Conservation (phyloP, 257 asterid species). For the Rehmannia glutinosa region DNA sequence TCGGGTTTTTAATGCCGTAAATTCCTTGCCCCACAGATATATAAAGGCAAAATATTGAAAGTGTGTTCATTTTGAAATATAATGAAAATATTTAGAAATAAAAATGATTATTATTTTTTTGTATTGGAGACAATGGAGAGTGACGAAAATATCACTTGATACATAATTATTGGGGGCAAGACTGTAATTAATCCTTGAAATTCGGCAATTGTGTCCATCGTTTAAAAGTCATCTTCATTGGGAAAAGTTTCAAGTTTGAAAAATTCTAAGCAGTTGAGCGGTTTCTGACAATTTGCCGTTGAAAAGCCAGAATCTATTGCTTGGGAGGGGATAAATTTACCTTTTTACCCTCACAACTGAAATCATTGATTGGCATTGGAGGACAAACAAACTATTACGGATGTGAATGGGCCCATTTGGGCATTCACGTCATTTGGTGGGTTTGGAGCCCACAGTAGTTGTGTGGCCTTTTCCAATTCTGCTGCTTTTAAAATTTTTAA, state of each 20-base stretch:
- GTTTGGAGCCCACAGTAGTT: constrained; percentile 53
- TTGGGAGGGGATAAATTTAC: constrained; percentile 10
- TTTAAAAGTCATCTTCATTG: constrained; percentile 2
- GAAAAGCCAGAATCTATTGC: constrained; percentile 16
- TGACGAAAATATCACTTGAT: no score
- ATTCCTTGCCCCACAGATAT: no score
- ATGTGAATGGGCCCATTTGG: constrained; percentile 30
- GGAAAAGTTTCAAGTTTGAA: constrained; percentile 30
- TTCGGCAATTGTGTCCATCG: neutral
- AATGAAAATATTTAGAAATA: no score
- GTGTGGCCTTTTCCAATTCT: constrained; percentile 44
- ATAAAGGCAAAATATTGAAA: no score
- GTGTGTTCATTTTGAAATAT: no score
- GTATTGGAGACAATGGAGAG: no score
- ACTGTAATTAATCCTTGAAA: neutral
- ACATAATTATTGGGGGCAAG: constrained; percentile 15
- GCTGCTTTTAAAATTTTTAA: no score
- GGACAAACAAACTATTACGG: neutral
- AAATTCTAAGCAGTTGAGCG: constrained; percentile 56
- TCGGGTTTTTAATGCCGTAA: no score
- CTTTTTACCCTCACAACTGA: constrained; percentile 3
- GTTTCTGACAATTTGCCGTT: constrained; percentile 31
- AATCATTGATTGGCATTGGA: constrained; percentile 12
- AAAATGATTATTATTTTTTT: no score
- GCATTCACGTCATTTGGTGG: constrained; percentile 47